Evolutionary conservation across 192 early-diverging fungal species (phyloP), one percentile per base, ranked within the genome.

Genomic region (Gonapodya sp.): DNA sequence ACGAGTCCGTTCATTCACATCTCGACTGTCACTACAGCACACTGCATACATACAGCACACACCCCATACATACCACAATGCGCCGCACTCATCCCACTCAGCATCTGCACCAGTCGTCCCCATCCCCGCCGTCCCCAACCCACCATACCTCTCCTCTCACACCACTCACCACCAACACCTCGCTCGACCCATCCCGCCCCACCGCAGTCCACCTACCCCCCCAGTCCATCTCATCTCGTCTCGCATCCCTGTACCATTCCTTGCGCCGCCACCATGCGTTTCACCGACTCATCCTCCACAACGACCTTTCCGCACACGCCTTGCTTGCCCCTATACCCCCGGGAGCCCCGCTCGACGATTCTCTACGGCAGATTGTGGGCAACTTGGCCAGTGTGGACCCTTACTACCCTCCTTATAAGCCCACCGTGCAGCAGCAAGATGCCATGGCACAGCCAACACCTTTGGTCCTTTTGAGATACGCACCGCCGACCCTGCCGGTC

Each of bases 211-310:
- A 64, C 46, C 46, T 64, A 8, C 46, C 46, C 8, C 46, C 46
- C 8, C 46, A 64, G 46, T 8, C 46, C 46, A 64, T 64, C 24
- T 24, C 24, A 24, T 8, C 8, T 24, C 46, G 46, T 33, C 75
- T 77, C 75, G 30, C 75, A 34, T 18, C 30, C 30, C 75, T 77
- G 8, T 77, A 32, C 75, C 75, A 77, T 33, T 77, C 75, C 18
- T 33, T 77, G 31, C 75, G 75, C 8, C 18, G 18, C 2, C 75
- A 77, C 31, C 75, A 18, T 18, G 18, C 75, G 31, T 77, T 77
- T 33, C 75, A 34, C 30, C 75, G 75, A 2, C 75, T 77, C 8
- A 33, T 77, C 8, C 8, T 77, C 30, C 75, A 77, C 75, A 16
- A 16, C 8, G 75, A 77, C 75, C 30, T 18, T 16, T 77, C 75